Base-by-base conservation (phyloP, 768 basidiomycete genomes). In the Suillus variegatus region DNA sequence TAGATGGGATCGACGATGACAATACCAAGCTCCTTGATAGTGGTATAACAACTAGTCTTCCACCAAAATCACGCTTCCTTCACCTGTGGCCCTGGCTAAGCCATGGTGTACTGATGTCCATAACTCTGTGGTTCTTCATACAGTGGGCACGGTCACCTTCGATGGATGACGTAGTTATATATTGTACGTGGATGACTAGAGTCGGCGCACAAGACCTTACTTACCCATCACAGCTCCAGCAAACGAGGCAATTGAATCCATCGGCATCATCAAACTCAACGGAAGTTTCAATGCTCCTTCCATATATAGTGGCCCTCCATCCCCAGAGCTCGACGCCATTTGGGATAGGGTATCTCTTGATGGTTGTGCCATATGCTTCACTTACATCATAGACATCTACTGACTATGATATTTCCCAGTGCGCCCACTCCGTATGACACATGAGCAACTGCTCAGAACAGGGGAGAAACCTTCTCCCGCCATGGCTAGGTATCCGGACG, bases 271-370 rank as follows among this genome's bases (percentile, higher is more conserved):
- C 41, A 35, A 28, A 7, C 68, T 68, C 52, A 55, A 61, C 20
- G 54, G 63, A 47, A n/a, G n/a, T n/a, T n/a, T n/a, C n/a, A n/a
- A n/a, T n/a, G n/a, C n/a, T n/a, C n/a, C 43, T 14, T 57, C 43
- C 8, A 16, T 68, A 46, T 68, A 63, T 36, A 35, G 58, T 25
- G 63, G 60, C 4, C 13, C n/a, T 8, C 67, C 61, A 6, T 58
- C 54, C 44, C 64, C 61, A 22, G 67, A 58, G 18, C 16, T 69
- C 4, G 61, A 69, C n/a, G 61, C 61, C n/a, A 64, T 57, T 14
- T 65, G 64, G 68, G 38, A 2, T 2, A 36, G 25, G 9, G 41
- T 68, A 20, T 44, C 58, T 36, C 16, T 18, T 5, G 41, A 60
- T 28, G 56, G 65, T 66, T 9, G 36, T n/a, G 25, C 18, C 22